These are phyloP conservation scores for Globisporangium takayamanum DNA, from an alignment of 352 stramenopile species.

Conservation along the genomic window DNA sequence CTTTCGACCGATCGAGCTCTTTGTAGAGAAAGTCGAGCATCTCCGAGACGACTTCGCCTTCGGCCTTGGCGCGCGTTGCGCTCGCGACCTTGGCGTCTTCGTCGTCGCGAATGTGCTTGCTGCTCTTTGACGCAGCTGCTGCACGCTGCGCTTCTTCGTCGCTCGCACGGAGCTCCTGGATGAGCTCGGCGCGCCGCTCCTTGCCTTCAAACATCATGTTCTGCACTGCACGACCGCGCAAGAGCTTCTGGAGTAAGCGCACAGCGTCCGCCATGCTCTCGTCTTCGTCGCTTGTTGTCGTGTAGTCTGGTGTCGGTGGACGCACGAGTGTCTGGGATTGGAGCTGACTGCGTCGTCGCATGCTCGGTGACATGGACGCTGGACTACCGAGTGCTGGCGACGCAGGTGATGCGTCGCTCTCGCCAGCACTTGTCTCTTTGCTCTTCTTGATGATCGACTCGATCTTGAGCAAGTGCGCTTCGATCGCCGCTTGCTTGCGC, in stretches of 20 bases:
- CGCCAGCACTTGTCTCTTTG: slow-evolving; percentile 22
- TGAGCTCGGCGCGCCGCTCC: slow-evolving; percentile 79
- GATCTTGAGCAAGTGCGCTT: slow-evolving; percentile 84
- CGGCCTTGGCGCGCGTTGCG: slow-evolving; percentile 57
- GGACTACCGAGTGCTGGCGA: neutral
- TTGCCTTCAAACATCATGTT: slow-evolving; percentile 94
- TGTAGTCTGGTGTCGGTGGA: slow-evolving; percentile 77
- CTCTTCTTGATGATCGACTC: slow-evolving; percentile 77
- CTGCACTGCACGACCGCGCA: slow-evolving; percentile 88
- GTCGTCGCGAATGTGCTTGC: slow-evolving; percentile 12
- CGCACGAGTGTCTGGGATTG: slow-evolving; percentile 48
- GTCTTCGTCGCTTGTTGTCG: slow-evolving; percentile 29
- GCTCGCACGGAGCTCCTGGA: slow-evolving; percentile 80
- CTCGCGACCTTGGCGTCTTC: slow-evolving; percentile 35
- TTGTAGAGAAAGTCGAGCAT: slow-evolving; percentile 89
- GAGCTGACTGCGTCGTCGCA: slow-evolving; percentile 26
- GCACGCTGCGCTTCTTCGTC: slow-evolving; percentile 32
- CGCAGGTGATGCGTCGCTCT: neutral
- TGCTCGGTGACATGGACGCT: slow-evolving; percentile 10
- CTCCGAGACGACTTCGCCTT: slow-evolving; percentile 84
- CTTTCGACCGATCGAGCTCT: slow-evolving; percentile 71
- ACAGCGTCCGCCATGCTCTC: slow-evolving; percentile 57
- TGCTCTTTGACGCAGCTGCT: slow-evolving; percentile 14
- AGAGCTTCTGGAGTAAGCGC: slow-evolving; percentile 80
- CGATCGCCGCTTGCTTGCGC: slow-evolving; percentile 64